These are phyloP conservation scores for Wickerhamomyces rabaulensis DNA, from an alignment of 805 yeast species.

Conservation along the genomic window DNA sequence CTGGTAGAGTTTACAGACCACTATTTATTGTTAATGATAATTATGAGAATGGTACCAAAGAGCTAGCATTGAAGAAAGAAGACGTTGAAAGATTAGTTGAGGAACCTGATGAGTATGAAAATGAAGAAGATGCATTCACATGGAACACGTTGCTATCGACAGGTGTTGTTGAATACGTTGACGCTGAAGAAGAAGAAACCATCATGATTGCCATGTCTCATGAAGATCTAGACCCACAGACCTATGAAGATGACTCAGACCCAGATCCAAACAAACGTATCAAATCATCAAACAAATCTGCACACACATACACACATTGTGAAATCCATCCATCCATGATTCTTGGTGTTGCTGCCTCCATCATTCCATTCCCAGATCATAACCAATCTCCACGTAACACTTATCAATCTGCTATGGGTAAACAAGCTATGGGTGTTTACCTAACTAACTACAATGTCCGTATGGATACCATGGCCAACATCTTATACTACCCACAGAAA, in stretches of 20 bases:
- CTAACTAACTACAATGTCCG: conserved; percentile 92
- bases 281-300: conserved; percentile 54
- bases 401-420: conserved; percentile 99
- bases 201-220: conserved; percentile 98
- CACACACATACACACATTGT: conserved; percentile 93
- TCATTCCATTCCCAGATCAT: conserved; percentile 99
- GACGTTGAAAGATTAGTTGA: conserved; percentile 71
- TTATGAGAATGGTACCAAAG: conserved; percentile 55
- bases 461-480: conserved; percentile 99
- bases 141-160: conserved; percentile 81
- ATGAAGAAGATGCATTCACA: conserved; percentile 38
- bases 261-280: conserved; percentile 68
- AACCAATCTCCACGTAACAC: conserved; percentile 99
- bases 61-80: conserved; percentile 77
- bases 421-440: conserved; percentile 99
- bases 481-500: conserved; percentile 94
- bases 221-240: conserved; percentile 79
- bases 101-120: conserved; percentile 54
- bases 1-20: conserved; percentile 97
- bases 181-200: conserved; percentile 98
- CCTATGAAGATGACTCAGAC: conserved; percentile 36
- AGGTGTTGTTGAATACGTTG: conserved; percentile 94
- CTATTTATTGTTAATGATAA: conserved; percentile 90
- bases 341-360: conserved; percentile 96
- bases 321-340: conserved; percentile 99